Evolutionary conservation across 2,329 filamentous ascomycete genomes (phyloP).

Genomic region (Phialophora expanda): DNA sequence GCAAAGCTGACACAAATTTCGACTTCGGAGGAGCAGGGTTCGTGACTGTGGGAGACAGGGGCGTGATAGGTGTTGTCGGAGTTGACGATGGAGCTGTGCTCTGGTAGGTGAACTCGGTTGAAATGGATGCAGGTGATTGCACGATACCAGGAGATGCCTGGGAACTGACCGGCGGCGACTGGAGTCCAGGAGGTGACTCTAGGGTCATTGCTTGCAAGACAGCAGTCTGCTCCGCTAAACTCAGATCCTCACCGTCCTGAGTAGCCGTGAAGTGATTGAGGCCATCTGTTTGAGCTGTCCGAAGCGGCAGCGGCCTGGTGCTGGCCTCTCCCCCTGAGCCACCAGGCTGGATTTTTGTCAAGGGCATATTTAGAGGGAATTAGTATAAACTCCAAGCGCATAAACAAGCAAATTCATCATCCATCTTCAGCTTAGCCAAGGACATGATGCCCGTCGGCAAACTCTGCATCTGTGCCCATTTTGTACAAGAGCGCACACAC

Average conservation of each 20-base stretch:
- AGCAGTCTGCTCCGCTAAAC: conserved; percentile 32
- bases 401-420: not conserved
- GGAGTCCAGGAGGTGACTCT: conserved; percentile 27
- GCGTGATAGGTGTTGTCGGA: conserved; percentile 18
- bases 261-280: conserved; percentile 18
- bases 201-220: conserved; percentile 33
- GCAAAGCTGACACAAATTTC: conserved; percentile 44
- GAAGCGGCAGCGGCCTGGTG: conserved; percentile 19
- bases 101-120: conserved; percentile 16
- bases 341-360: conserved; percentile 6
- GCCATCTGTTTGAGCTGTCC: conserved; percentile 28
- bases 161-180: conserved; percentile 18
- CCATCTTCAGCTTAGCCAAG: not conserved
- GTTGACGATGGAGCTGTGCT: conserved; percentile 10
- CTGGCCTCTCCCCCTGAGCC: not conserved
- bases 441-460: not conserved
- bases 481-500: not conserved
- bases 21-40: conserved; percentile 20
- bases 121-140: conserved; percentile 29
- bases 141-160: conserved; percentile 28
- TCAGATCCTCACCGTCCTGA: conserved; percentile 12
- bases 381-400: not conserved
- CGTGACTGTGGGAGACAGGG: conserved; percentile 5
- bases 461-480: not conserved
- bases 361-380: conserved; percentile 8